A percentile compares a stretch with the other conserved stretches of the same genome.
Evolutionary conservation across 164 flowering plant genomes (phyloP).

Genomic region (Umbellularia californica): DNA sequence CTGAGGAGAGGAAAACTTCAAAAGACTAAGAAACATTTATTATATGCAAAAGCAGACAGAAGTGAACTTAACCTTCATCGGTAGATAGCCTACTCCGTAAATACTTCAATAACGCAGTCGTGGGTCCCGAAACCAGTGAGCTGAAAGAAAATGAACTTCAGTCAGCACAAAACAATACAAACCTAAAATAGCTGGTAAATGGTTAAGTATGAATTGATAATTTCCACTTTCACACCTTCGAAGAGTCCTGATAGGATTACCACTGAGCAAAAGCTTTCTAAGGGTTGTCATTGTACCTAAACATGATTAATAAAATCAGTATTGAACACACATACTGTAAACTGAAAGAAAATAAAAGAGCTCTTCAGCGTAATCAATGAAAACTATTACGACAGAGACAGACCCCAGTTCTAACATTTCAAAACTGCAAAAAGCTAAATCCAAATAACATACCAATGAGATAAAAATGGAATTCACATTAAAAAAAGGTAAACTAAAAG

Average conservation of each 20-base stretch:
- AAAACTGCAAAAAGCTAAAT: not conserved
- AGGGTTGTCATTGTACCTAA: slow-evolving; percentile 86
- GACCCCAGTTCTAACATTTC: not conserved
- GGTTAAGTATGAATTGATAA: not conserved
- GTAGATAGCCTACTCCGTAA: slow-evolving; percentile 79
- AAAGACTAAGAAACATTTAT: not conserved
- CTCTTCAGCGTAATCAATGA: not conserved
- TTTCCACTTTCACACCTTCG: slow-evolving; percentile 52
- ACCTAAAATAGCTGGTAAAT: slow-evolving; percentile 3
- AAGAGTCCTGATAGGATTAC: slow-evolving; percentile 88
- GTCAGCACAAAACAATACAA: slow-evolving; percentile 11
- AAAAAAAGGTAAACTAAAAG: not conserved
- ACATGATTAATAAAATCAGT: not conserved
- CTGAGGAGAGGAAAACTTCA: not conserved
- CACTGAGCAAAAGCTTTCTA: slow-evolving; percentile 74
- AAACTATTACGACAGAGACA: not conserved
- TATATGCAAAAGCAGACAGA: not conserved
- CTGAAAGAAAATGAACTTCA: slow-evolving; percentile 36
- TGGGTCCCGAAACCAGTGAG: slow-evolving; percentile 85
- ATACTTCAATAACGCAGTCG: slow-evolving; percentile 65
- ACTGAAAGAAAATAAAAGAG: not conserved
- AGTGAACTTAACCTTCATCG: slow-evolving; percentile 41
- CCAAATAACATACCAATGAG: not conserved
- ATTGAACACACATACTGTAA: not conserved
- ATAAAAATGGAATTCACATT: not conserved